Base-by-base conservation (phyloP, 2,329 filamentous ascomycete genomes). In the Ceratocystis cubensis region DNA sequence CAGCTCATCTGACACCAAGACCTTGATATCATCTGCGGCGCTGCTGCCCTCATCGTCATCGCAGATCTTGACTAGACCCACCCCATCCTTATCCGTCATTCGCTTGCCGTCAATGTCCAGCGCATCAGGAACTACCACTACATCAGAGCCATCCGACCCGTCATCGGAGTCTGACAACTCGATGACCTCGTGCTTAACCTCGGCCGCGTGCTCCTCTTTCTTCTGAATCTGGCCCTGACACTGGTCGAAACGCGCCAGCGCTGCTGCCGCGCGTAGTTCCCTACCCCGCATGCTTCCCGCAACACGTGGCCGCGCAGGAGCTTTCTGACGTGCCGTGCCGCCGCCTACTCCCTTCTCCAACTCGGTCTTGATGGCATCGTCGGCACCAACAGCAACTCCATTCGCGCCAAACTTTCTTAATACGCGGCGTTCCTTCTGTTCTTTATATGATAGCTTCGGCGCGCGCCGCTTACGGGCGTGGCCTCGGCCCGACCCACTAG, bases 251-350 rank as follows among this genome's bases (percentile, higher is more conserved):
- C 89, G 79, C 15, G 88, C 88, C 70, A 93, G 74, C 1, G 89
- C 89, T 1, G 89, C 89, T 5, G 88, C 88, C 1, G 88, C 89
- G 66, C 89, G 78, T 10, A 94, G 77, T 63, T 93, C 89, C 68
- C 89, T 79, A 0, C 89, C 89, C 67, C 89, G 78, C 61, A 85
- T 86, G 72, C 89, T 92, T 8, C 82, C 82, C 2, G 89, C 89
- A 10, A 93, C 88, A 61, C 87, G 81, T 0, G 89, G 89, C 68
- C 88, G 89, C 8, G 80, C 83, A 30, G 82, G 79, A 30, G 37
- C 37, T 41, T 28, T 57, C 28, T 15, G 53, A 2, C 53, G 53
- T 1, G 81, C 78, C 67, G 80, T 80, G 71, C 83, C 87, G 0
- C 86, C 86, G 44, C 82, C 82, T 6, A 33, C 22, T 17, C 22